Base-by-base conservation (phyloP, 2,329 filamentous ascomycete genomes). In the Aspergillus melleus region DNA sequence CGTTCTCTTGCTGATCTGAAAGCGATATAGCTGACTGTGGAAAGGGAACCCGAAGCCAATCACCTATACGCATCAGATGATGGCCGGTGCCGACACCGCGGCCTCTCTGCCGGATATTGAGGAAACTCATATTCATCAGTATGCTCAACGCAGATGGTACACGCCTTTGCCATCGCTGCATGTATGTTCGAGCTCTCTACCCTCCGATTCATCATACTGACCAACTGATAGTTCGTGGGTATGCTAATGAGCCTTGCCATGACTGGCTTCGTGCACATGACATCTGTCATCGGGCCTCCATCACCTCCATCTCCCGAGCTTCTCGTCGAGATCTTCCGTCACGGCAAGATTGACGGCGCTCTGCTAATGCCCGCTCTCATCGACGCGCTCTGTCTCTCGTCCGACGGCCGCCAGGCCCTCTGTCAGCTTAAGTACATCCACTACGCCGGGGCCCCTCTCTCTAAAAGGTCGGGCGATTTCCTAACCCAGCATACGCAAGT, bases 401-500 rank as follows among this genome's bases (percentile, higher is more conserved):
- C 58, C 1, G 22, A 29, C 2, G 66, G 65, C 19, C 61, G 65
- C 6, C 26, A 62, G 12, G 53, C 67, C 6, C 53, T 71, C 11
- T 58, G 60, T 6, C 19, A 52, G 1, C 58, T 70, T 2, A 53
- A 63, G 24, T 52, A 51, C n/a, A 46, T 70, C 6, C 60, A 60
- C 11, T 70, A 67, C 26, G 58, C 60, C 12, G 69, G 69, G 4
- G 67, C 69, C 6, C 63, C 70, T n/a, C 66, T 74, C 0, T 62
- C 67, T 5, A 50, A 58, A 2, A 70, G 66, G 57, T 64, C 67
- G 2, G 71, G 66, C 26, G 59, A 72, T 22, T 62, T 71, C 14
- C 61, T 73, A 0, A n/a, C 46, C 0, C 49, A 58, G 8, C 26
- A 68, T 50, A 55, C 55, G 12, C 55, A 52, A 10, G 16, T 66